phyloP scores from a whole-genome alignment of 768 basidiomycete genomes.

The Phanerodontia chrysosporium region DNA sequence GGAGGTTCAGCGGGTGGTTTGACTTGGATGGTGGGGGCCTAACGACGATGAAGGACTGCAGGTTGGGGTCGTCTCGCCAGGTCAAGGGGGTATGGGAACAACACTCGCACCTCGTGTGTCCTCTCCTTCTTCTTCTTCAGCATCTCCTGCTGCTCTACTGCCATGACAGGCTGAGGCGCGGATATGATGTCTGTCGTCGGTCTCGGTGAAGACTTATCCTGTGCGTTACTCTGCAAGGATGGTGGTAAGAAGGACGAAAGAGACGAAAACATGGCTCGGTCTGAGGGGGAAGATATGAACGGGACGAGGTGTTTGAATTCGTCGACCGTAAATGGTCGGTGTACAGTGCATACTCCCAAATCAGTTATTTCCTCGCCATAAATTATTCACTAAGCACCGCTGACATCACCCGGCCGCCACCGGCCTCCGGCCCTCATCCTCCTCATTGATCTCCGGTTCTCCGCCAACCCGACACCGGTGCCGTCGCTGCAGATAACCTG shows the following conservation, averaged over 20 bases:
- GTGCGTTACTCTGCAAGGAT: slow-evolving; percentile 34
- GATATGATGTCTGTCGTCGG: slow-evolving; percentile 2
- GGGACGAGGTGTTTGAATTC: neutral
- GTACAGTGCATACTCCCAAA: neutral
- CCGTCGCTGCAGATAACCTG: too few relatives aligned
- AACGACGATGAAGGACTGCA: slow-evolving; percentile 86
- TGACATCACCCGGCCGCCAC: neutral
- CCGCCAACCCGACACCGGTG: neutral
- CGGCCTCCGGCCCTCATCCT: neutral
- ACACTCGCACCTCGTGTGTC: slow-evolving; percentile 42
- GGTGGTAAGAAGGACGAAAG: slow-evolving; percentile 48
- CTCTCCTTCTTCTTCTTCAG: slow-evolving; percentile 45
- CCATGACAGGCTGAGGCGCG: neutral
- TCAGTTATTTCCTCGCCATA: neutral
- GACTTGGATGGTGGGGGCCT: slow-evolving; percentile 81
- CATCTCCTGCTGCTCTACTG: slow-evolving; percentile 27
- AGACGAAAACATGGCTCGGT: slow-evolving; percentile 54
- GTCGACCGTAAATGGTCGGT: neutral
- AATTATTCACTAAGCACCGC: neutral
- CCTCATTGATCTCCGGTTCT: neutral
- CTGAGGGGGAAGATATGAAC: slow-evolving; percentile 2
- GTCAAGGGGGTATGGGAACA: neutral
- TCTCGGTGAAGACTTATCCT: slow-evolving; percentile 7
- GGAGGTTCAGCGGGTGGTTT: slow-evolving; percentile 87
- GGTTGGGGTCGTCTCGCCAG: too few relatives aligned